phyloP scores from a whole-genome alignment of 1,284 basidiomycete species.

The Trichosporon ovoides region DNA sequence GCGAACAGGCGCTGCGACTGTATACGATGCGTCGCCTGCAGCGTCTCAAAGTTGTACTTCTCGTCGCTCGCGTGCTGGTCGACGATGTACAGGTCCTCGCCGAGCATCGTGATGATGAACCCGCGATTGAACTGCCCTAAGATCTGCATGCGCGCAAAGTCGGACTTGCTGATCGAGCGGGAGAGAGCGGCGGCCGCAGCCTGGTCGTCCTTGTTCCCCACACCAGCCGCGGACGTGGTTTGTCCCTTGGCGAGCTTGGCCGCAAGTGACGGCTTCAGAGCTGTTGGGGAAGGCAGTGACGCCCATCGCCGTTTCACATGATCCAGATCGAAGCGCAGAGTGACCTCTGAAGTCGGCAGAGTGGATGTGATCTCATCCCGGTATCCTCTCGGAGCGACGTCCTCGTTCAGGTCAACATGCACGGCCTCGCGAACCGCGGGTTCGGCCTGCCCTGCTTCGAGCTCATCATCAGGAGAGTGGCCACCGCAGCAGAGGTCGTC shows the following conservation, averaged over 20 bases:
- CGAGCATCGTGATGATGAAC: slow-evolving; percentile 80
- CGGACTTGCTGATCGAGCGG: slow-evolving; percentile 78
- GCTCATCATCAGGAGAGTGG: background rate
- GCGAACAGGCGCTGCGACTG: slow-evolving; percentile 73
- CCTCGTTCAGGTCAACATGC: slow-evolving; percentile 5
- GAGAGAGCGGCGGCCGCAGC: slow-evolving; percentile 68
- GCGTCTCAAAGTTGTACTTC: slow-evolving; percentile 90
- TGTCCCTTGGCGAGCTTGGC: background rate
- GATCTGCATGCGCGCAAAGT: slow-evolving; percentile 79
- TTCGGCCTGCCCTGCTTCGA: background rate
- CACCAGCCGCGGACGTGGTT: slow-evolving; percentile 52
- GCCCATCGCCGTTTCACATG: slow-evolving; percentile 29
- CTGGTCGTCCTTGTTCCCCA: slow-evolving; percentile 58
- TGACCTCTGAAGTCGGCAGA: slow-evolving; percentile 32
- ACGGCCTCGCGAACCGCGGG: background rate
- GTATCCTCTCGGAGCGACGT: slow-evolving; percentile 13
- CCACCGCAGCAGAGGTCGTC: background rate
- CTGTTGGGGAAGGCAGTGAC: background rate
- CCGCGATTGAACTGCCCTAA: slow-evolving; percentile 95
- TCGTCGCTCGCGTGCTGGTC: slow-evolving; percentile 67
- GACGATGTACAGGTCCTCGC: slow-evolving; percentile 89
- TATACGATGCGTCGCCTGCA: slow-evolving; percentile 82
- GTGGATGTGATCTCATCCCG: slow-evolving; percentile 39
- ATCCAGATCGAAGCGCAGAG: slow-evolving; percentile 35
- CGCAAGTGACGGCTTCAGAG: background rate